phyloP scores from a whole-genome alignment of 345 rosid genomes.

The Linum trigynum region DNA sequence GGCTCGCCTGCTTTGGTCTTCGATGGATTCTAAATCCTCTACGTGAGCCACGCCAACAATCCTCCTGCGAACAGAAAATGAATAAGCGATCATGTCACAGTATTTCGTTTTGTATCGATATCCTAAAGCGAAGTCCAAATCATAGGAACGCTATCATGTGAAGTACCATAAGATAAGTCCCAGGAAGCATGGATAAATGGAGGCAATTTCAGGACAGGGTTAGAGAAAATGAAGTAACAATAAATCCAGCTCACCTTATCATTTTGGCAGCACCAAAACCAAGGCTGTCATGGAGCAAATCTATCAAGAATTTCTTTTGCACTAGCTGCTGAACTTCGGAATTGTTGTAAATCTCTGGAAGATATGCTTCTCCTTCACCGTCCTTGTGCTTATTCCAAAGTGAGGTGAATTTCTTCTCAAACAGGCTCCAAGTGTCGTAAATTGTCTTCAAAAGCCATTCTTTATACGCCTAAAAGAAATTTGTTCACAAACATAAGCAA shows the following conservation, averaged over 20 bases:
- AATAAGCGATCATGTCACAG: not conserved
- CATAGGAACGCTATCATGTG: too few relatives aligned
- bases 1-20: constrained; percentile 49
- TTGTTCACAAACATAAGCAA: not conserved
- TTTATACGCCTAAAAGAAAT: constrained; percentile 46
- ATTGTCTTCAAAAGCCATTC: constrained; percentile 64
- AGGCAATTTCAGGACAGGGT: not conserved
- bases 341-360: constrained; percentile 61
- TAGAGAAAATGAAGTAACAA: not conserved
- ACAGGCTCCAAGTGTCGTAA: constrained; percentile 73
- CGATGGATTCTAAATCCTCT: constrained; percentile 88
- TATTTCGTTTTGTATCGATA: too few relatives aligned
- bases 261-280: constrained; percentile 97
- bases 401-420: constrained; percentile 46
- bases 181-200: constrained; percentile 1
- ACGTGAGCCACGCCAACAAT: constrained; percentile 95
- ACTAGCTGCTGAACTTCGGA: constrained; percentile 52
- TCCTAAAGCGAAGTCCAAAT: too few relatives aligned
- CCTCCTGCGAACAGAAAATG: constrained; percentile 42
- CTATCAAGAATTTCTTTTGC: constrained; percentile 50
- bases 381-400: constrained; percentile 74
- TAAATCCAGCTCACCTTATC: constrained; percentile 49
- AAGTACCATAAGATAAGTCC: not conserved
- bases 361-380: constrained; percentile 84
- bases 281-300: constrained; percentile 71